Base-by-base conservation (phyloP, 768 basidiomycete species). In the Mycena haematopus region DNA sequence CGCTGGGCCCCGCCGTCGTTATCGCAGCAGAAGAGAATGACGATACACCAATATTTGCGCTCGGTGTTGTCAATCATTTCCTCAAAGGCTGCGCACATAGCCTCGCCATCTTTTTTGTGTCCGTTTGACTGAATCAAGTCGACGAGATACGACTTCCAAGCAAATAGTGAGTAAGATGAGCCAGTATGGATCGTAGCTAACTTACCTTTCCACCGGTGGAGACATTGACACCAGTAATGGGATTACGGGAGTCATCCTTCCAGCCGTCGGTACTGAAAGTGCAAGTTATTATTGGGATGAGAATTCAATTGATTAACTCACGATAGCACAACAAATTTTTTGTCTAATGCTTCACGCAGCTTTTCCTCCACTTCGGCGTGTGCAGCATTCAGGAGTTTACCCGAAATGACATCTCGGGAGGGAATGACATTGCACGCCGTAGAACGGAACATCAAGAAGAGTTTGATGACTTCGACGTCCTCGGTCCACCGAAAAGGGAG, bases 391-490 rank as follows among this genome's bases (percentile, higher is more conserved):
- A 76, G 69, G 25, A 76, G 65, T 1, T 52, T 36, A 0, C 72
- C 70, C 22, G 68, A 54, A 0, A 76, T 45, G n/a, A 68, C 63
- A 21, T 64, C 8, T 7, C 63, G 24, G 21, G 55, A 53, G 19
- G 74, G 73, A 0, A 72, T 68, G 3, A 71, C 71, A 13, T 68
- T 56, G 3, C 50, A 52, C 15, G 73, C 74, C 15, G 66, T 67
- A 0, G 72, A 70, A 2, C 65, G 66, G 56, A 74, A 74, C 56
- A 74, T 70, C 4, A 72, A 25, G 27, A 74, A 74, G 9, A 75
- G 70, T 0, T 56, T 67, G 29, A 71, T 66, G 13, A 75, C 49
- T 60, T 75, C 72, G 2, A 68, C 63, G 56, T 75, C 68, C 36
- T 72, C 69, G 13, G 68, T 66, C 70, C 73, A 75, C 47, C 63